phyloP scores from a whole-genome alignment of 139 green algal species.

The Chlorella sp. region DNA sequence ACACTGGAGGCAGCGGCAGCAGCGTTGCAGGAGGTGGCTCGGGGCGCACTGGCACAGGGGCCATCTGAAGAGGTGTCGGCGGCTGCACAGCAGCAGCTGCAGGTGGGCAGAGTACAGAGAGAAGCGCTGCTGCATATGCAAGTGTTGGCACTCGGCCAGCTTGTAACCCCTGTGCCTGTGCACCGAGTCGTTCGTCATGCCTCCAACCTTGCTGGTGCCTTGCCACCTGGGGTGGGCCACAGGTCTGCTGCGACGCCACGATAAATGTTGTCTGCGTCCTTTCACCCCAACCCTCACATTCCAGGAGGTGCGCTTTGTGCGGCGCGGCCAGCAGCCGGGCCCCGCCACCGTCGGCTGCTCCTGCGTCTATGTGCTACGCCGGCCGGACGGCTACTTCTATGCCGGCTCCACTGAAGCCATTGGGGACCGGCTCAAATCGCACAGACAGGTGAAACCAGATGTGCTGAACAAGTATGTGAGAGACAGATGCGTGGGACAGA shows the following conservation, averaged over 20 bases:
- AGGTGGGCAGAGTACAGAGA: no score
- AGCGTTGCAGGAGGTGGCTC: slow-evolving; percentile 11
- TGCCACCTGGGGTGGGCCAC: no score
- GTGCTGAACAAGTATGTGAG: no score
- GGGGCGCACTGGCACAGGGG: neutral
- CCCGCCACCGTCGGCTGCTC: slow-evolving; percentile 33
- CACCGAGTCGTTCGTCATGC: no score
- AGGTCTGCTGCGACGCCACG: neutral
- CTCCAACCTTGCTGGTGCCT: no score
- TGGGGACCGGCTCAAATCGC: slow-evolving; percentile 36
- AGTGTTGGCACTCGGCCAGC: no score
- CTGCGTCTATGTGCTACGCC: slow-evolving; percentile 68
- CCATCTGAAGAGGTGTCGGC: neutral
- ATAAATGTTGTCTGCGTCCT: neutral
- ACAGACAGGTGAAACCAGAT: slow-evolving; percentile 4
- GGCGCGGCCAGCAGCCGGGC: slow-evolving; percentile 45
- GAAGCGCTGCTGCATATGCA: no score
- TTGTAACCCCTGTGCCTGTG: no score
- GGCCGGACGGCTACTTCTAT: slow-evolving; percentile 64
- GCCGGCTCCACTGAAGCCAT: slow-evolving; percentile 57
- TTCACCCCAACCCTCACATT: neutral
- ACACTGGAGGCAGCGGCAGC: neutral
- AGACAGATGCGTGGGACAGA: no score
- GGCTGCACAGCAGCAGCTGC: neutral
- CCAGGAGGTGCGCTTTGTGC: slow-evolving; percentile 31